Evolutionary conservation across 331 rosid genomes (phyloP), one percentile per base, ranked within the genome.

Genomic region (Telfairia occidentalis): DNA sequence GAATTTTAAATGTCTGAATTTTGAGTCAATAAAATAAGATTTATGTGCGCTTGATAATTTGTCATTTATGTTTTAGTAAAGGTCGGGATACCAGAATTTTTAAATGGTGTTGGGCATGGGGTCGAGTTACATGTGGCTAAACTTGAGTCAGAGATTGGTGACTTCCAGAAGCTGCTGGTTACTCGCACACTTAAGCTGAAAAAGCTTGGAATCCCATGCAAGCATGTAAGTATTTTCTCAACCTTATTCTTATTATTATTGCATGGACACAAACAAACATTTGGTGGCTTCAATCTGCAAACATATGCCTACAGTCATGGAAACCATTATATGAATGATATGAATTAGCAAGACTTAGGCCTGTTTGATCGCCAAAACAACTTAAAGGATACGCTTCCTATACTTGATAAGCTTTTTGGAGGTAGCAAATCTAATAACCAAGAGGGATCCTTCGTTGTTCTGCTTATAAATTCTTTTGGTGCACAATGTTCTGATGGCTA

Each of bases 191-290:
- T 91, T 67, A 86, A 85, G 84, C 89, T 93, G 59, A 94, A 88
- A 88, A 89, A 94, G 82, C 88, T 94, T n/a, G 97, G 97, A 28
- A 59, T 94, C 80, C 97, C 98, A 78, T 88, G 92, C 87, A 92
- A 94, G 83, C 96, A 94, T 38, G 97, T 94, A 85, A 79, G 40
- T 54, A 28, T 9, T 40, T 48, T 48, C 13, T 18, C 67, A 7
- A 76, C 64, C 55, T 18, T 43, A 24, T 48, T 76, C 15, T 45
- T 54, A 7, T 35, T 35, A 18, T 63, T 7, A 35, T 63, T 18
- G 11, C 63, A 61, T 75, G 21, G 49, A 15, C 45, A 76, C 32
- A 42, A 9, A 13, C 42, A 50, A 32, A 60, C 64, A 12, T n/a
- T 3, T 48, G 9, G 15, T 13, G 23, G 54, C 54, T 13, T 11